Base-by-base conservation (phyloP, 441 rosid genomes). In the Populus hybrid region DNA sequence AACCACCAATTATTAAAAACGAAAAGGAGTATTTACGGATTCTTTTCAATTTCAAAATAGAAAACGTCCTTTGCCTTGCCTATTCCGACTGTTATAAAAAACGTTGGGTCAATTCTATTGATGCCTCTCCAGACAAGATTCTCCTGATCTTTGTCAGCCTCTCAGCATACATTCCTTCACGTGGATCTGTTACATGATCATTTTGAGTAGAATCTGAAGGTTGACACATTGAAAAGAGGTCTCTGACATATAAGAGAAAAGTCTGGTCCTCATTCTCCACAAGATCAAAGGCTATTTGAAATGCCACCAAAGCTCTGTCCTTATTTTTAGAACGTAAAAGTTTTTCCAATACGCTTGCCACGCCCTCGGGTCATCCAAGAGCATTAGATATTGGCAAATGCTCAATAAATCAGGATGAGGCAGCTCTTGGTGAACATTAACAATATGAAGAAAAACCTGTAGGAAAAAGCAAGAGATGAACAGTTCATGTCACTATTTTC, bases 241-340 rank as follows among this genome's bases (percentile, higher is more conserved):
- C 92, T 83, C 94, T 89, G 67, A 95, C 97, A 85, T 91, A 90
- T 79, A 95, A 81, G 70, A 95, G 95, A 88, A 95, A 93, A 77
- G 98, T 97, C 83, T 94, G 98, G 85, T 90, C 95, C 87, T 94
- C 99, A 77, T 94, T 96, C 92, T 96, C 98, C 65, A 93, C 93
- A 77, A 96, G 98, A 85, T 96, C 97, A 84, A 96, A 96, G n/a
- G 97, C 94, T 73, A 96, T 87, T 86, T 96, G 99, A 81, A 90
- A 89, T 73, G 99, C 95, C 78, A 92, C 77, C 81, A 96, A 86
- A 75, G 91, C 90, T 77, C 94, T 96, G 74, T 96, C 94, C 85
- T 90, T 91, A 84, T 86, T 91, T 50, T 84, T 90, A 2, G 98
- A 94, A 24, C 86, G 91, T 42, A 96, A 88, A 82, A 96, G 99